Percentiles rank a stretch among this genome's conserved stretches.
Evolutionary conservation across 768 basidiomycete genomes (phyloP).

Genomic region (Thelephora ganbajun): DNA sequence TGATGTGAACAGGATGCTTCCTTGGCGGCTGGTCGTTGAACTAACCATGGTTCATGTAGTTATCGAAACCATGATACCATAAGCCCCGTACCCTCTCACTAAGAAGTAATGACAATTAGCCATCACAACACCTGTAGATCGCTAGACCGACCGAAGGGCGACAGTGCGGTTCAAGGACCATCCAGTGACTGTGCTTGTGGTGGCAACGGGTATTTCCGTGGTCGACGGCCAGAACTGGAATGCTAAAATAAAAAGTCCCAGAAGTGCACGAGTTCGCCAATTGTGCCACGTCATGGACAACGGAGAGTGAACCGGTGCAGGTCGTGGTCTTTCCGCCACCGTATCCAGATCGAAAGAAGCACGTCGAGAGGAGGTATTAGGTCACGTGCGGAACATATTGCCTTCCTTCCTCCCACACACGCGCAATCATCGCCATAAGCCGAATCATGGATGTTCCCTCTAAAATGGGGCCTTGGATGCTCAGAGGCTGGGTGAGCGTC

Average conservation of each 20-base stretch:
- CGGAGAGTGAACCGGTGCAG: background rate
- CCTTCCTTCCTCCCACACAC: background rate
- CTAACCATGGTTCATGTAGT: slow-evolving; percentile 76
- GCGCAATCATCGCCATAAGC: background rate
- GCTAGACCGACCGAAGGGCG: slow-evolving; percentile 12
- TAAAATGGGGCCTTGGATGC: slow-evolving; percentile 55
- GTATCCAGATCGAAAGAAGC: too few relatives aligned
- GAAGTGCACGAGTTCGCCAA: slow-evolving; percentile 14
- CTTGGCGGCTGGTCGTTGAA: background rate
- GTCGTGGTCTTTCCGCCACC: background rate
- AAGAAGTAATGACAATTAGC: background rate
- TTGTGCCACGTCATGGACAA: slow-evolving; percentile 15
- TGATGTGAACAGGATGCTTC: slow-evolving; percentile 2
- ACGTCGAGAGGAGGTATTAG: background rate
- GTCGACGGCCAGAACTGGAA: slow-evolving; percentile 8
- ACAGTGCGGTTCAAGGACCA: slow-evolving; percentile 16
- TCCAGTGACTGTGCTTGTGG: slow-evolving; percentile 6
- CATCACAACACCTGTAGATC: background rate
- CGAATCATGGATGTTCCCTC: slow-evolving; percentile 39
- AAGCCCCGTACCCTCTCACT: slow-evolving; percentile 64
- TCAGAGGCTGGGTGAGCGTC: slow-evolving; percentile 57
- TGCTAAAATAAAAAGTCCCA: slow-evolving; percentile 15
- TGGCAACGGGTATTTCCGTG: background rate
- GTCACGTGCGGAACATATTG: background rate
- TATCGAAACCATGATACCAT: slow-evolving; percentile 85